A percentile compares a stretch with the other conserved stretches of the same genome.
phyloP scores from a whole-genome alignment of 2,329 filamentous ascomycete genomes.

The Talaromyces sp. region DNA sequence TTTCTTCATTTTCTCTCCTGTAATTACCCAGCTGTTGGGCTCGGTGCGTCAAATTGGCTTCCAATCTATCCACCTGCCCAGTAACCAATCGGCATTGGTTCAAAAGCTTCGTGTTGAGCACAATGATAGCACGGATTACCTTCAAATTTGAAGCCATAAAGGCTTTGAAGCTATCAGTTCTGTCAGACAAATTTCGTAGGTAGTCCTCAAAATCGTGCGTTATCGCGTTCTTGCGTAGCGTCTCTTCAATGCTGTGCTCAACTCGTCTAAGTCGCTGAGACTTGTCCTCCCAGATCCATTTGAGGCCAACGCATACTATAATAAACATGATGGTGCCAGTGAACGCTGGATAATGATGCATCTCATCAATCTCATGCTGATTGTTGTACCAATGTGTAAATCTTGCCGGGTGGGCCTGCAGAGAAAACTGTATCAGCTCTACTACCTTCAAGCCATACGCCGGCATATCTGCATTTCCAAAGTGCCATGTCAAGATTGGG shows the following conservation, averaged over 20 bases:
- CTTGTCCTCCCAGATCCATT: conserved; percentile 9
- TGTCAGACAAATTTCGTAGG: neutral
- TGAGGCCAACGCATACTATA: neutral
- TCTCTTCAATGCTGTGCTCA: conserved; percentile 9
- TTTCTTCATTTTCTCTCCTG: neutral
- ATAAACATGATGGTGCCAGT: neutral
- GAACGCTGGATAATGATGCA: conserved; percentile 8
- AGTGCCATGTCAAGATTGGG: neutral
- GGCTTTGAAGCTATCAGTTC: neutral
- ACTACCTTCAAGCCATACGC: neutral
- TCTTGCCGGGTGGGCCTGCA: neutral
- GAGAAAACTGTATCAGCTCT: neutral
- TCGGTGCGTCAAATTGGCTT: neutral
- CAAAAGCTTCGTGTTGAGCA: conserved; percentile 1
- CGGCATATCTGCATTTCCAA: neutral
- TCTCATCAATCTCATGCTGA: conserved; percentile 4
- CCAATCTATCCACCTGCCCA: neutral
- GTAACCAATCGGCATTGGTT: neutral
- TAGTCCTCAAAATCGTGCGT: conserved; percentile 4
- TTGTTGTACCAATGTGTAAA: conserved; percentile 10
- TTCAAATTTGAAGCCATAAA: conserved; percentile 1
- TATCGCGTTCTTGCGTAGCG: conserved; percentile 5
- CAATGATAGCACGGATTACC: neutral
- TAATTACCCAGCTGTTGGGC: neutral
- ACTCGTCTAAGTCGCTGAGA: neutral